These are phyloP conservation scores for Circinella minor DNA, from an alignment of 371 early-diverging fungal genomes.

Conservation along the genomic window DNA sequence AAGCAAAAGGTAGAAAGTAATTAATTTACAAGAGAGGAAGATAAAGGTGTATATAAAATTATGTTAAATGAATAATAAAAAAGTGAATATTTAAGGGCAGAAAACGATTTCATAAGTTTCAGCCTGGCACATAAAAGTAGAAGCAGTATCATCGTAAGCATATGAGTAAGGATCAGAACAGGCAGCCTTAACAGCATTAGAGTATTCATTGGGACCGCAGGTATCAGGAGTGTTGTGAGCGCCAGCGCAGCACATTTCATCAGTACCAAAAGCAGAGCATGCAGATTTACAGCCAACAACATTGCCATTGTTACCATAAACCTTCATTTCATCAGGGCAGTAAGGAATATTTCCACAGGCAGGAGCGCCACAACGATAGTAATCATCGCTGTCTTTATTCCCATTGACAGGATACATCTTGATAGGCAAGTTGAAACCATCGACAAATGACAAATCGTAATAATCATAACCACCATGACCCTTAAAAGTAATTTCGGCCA, in stretches of 20 bases:
- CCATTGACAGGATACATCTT: constrained; percentile 25
- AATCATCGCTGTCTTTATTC: constrained; percentile 11
- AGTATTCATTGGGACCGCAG: constrained; percentile 37
- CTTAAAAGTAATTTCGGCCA: constrained; percentile 34
- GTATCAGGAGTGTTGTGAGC: constrained; percentile 27
- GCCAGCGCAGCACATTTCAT: constrained; percentile 45
- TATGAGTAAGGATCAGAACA: constrained; percentile 53
- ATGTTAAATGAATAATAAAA: background rate
- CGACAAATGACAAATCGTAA: constrained; percentile 46
- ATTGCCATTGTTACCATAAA: background rate
- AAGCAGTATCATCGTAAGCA: constrained; percentile 55
- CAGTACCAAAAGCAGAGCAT: constrained; percentile 34
- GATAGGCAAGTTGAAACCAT: constrained; percentile 44
- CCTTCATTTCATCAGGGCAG: constrained; percentile 30
- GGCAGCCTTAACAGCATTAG: constrained; percentile 28
- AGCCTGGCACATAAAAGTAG: constrained; percentile 46
- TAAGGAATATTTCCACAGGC: constrained; percentile 23
- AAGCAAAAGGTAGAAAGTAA: too few relatives aligned
- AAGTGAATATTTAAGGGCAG: constrained; percentile 23
- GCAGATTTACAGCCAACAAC: constrained; percentile 33
- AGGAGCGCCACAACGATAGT: constrained; percentile 36
- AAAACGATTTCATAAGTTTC: constrained; percentile 42
- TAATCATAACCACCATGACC: constrained; percentile 28
- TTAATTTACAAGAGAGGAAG: too few relatives aligned
- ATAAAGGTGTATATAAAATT: background rate